phyloP scores from a whole-genome alignment of 768 basidiomycete species.

The Daedaleopsis sinensis region DNA sequence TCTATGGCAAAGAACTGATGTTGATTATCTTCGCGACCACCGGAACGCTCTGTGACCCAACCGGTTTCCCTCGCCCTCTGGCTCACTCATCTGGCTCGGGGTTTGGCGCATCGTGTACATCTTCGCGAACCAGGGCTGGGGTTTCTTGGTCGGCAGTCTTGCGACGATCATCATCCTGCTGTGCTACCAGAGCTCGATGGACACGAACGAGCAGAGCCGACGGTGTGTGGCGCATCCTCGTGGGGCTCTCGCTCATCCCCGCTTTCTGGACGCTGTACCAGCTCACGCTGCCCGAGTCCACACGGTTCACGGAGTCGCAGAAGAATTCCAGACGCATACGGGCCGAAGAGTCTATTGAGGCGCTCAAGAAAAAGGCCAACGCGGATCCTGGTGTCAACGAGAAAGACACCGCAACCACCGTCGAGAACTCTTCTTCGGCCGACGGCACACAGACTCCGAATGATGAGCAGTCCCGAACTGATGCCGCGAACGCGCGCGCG shows the following conservation, averaged over 20 bases:
- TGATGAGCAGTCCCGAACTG: neutral
- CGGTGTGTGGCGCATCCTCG: constrained; percentile 75
- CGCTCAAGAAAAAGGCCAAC: constrained; percentile 34
- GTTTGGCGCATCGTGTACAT: constrained; percentile 77
- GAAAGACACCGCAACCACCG: constrained; percentile 27
- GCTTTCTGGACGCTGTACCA: constrained; percentile 77
- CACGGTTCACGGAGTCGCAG: constrained; percentile 51
- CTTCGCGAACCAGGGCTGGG: constrained; percentile 81
- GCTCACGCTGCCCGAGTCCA: constrained; percentile 72
- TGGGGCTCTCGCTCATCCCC: constrained; percentile 77
- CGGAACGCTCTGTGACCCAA: constrained; percentile 65
- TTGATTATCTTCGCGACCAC: constrained; percentile 81
- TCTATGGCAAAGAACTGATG: constrained; percentile 83
- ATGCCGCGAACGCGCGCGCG: neutral
- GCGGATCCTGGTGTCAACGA: constrained; percentile 24
- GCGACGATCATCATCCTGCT: constrained; percentile 65
- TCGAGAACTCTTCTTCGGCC: neutral
- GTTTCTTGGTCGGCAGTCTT: constrained; percentile 64
- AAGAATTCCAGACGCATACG: constrained; percentile 25
- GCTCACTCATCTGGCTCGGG: constrained; percentile 61
- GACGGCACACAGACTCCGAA: constrained; percentile 17
- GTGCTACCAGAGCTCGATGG: constrained; percentile 65
- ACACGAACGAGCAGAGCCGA: constrained; percentile 66
- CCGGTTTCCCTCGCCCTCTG: constrained; percentile 54
- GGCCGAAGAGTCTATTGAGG: constrained; percentile 32